Conservation (phyloP, 352 stramenopile species). For the Phytophthora lateralis region DNA sequence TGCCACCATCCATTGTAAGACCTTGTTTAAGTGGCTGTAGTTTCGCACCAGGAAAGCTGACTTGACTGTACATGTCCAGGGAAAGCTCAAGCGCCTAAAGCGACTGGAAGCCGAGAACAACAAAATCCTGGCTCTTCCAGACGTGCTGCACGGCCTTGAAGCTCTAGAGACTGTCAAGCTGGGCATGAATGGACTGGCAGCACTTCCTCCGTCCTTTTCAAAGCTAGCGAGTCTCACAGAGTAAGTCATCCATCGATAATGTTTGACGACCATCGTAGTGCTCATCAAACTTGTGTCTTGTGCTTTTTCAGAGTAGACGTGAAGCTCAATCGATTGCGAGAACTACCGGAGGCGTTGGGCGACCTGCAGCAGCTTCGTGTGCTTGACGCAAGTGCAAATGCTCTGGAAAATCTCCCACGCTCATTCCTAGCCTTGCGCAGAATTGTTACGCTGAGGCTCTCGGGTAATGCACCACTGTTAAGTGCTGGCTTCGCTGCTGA, state of each 20-base stretch:
- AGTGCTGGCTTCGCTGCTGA: slow-evolving; percentile 42
- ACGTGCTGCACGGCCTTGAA: slow-evolving; percentile 55
- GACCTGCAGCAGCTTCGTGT: slow-evolving; percentile 43
- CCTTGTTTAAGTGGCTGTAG: not conserved
- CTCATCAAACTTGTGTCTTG: not conserved
- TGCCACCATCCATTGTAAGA: slow-evolving; percentile 70
- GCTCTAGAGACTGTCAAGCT: slow-evolving; percentile 52
- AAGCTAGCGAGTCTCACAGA: slow-evolving; percentile 57
- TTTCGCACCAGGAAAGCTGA: not conserved
- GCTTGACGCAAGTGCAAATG: slow-evolving; percentile 71
- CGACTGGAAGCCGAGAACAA: slow-evolving; percentile 76
- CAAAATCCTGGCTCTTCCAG: slow-evolving; percentile 57
- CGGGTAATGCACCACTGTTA: slow-evolving; percentile 54
- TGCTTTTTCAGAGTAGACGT: slow-evolving; percentile 48
- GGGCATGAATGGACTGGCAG: slow-evolving; percentile 61
- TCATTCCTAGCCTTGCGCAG: slow-evolving; percentile 55
- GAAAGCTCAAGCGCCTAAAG: slow-evolving; percentile 59
- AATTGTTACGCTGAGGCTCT: slow-evolving; percentile 52
- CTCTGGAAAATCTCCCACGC: slow-evolving; percentile 48
- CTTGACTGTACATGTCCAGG: slow-evolving; percentile 37
- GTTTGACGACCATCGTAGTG: not conserved
- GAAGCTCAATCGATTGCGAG: slow-evolving; percentile 71
- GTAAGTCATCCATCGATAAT: slow-evolving; percentile 27
- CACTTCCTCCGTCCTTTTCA: slow-evolving; percentile 58
- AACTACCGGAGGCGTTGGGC: slow-evolving; percentile 51